Percentiles rank a stretch among this genome's conserved stretches.
These are phyloP conservation scores for Fusarium bulbicola DNA, from an alignment of 2,329 filamentous ascomycete species.

Conservation along the genomic window DNA sequence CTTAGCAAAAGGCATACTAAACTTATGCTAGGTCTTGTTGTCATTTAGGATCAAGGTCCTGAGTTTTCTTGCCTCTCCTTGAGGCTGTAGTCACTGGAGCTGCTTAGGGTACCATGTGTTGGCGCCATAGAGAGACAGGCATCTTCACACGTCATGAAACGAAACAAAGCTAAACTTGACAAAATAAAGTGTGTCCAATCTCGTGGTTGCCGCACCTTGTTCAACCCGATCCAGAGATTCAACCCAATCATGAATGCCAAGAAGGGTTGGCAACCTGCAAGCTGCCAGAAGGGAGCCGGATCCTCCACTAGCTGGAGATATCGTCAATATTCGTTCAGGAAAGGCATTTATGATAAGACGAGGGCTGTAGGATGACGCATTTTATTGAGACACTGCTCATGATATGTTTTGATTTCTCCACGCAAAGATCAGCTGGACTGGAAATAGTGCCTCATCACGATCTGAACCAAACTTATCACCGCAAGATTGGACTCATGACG, in stretches of 20 bases:
- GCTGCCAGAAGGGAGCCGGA: neutral
- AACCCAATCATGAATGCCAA: conserved; percentile 22
- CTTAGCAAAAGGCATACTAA: no score
- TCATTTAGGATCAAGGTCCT: neutral
- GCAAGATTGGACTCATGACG: conserved; percentile 29
- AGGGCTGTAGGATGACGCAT: conserved; percentile 26
- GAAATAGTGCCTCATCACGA: neutral
- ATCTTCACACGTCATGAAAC: conserved; percentile 38
- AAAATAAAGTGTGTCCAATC: conserved; percentile 24
- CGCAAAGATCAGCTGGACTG: conserved; percentile 9
- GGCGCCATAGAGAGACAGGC: neutral
- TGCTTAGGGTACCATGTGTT: conserved; percentile 32
- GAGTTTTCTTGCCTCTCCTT: neutral
- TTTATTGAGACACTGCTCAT: conserved; percentile 23
- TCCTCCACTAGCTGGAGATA: conserved; percentile 4
- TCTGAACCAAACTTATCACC: neutral
- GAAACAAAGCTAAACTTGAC: conserved; percentile 15
- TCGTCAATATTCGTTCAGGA: conserved; percentile 5
- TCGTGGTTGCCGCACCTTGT: conserved; percentile 26
- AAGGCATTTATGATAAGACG: neutral
- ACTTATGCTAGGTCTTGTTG: no score
- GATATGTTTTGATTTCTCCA: conserved; percentile 6
- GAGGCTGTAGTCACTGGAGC: neutral
- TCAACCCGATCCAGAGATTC: conserved; percentile 28
- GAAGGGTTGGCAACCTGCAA: conserved; percentile 1